A percentile compares a stretch with the other conserved stretches of the same genome.
Evolutionary conservation across 352 stramenopile genomes (phyloP).

Genomic region (Thalassiosira sp.): DNA sequence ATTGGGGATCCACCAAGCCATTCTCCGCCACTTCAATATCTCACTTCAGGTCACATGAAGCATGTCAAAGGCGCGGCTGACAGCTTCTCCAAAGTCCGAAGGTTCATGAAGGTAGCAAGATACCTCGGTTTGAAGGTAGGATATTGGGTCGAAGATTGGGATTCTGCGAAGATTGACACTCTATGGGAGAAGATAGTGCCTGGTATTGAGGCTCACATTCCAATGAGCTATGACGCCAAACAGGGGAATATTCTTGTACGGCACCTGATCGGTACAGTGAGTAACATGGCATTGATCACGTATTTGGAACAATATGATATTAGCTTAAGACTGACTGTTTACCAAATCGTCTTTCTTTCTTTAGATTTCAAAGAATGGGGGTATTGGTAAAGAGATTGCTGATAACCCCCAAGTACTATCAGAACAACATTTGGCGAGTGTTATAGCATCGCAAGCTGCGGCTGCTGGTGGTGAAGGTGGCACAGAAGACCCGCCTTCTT

Average conservation of each 20-base stretch:
- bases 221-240: neutral
- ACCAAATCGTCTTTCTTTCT: too few species aligned
- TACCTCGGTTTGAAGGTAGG: conserved; percentile 15
- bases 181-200: conserved; percentile 17
- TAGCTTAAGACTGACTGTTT: too few species aligned
- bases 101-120: conserved; percentile 10
- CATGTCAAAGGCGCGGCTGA: conserved; percentile 13
- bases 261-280: too few species aligned
- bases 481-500: neutral
- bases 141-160: conserved; percentile 17
- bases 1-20: neutral
- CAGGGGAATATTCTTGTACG: conserved; percentile 1
- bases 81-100: neutral
- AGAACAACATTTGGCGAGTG: neutral
- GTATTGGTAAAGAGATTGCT: conserved; percentile 4
- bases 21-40: conserved; percentile 13
- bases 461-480: neutral
- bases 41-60: conserved; percentile 15
- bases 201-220: neutral
- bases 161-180: neutral
- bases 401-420: conserved; percentile 8
- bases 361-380: neutral
- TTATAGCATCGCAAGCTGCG: neutral
- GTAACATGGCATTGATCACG: conserved; percentile 1
- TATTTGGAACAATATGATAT: too few species aligned